Evolutionary conservation across 2,329 filamentous ascomycete species (phyloP).

Genomic region (Pestalotiopsis fici): DNA sequence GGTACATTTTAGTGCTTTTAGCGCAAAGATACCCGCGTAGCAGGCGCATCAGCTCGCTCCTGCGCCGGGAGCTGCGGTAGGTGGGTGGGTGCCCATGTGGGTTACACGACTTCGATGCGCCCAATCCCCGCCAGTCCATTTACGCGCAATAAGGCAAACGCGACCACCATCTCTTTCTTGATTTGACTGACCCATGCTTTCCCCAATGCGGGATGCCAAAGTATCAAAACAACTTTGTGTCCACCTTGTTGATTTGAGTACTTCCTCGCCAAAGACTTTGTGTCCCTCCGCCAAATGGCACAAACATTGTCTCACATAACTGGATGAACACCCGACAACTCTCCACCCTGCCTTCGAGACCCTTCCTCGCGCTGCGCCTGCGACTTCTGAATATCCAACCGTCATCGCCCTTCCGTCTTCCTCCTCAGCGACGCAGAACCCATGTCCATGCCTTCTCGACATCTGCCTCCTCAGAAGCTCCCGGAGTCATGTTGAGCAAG

Average conservation of each 20-base stretch:
- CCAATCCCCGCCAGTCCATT: not conserved
- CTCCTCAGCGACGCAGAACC: not conserved
- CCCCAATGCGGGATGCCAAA: not conserved
- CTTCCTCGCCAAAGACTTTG: too few species aligned
- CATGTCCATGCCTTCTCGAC: constrained; percentile 14
- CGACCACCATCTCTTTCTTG: not conserved
- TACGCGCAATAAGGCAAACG: not conserved
- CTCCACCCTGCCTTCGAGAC: constrained; percentile 20
- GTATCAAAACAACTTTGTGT: not conserved
- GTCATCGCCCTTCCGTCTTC: not conserved
- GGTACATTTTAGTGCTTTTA: too few species aligned
- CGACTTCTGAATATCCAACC: not conserved
- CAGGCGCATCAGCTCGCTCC: too few species aligned
- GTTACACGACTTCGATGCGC: not conserved
- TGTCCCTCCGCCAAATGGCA: not conserved
- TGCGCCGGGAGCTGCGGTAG: too few species aligned
- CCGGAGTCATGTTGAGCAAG: constrained; percentile 26
- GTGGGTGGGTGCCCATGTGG: not conserved
- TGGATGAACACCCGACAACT: constrained; percentile 20
- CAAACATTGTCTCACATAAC: not conserved
- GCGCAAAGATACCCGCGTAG: too few species aligned
- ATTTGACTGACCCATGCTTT: not conserved
- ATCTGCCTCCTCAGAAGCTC: constrained; percentile 3
- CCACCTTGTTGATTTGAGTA: not conserved
- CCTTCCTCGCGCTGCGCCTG: constrained; percentile 14